A percentile compares a stretch with the other conserved stretches of the same genome.
phyloP scores from a whole-genome alignment of 331 rosid species.

The Acacia pycnantha region DNA sequence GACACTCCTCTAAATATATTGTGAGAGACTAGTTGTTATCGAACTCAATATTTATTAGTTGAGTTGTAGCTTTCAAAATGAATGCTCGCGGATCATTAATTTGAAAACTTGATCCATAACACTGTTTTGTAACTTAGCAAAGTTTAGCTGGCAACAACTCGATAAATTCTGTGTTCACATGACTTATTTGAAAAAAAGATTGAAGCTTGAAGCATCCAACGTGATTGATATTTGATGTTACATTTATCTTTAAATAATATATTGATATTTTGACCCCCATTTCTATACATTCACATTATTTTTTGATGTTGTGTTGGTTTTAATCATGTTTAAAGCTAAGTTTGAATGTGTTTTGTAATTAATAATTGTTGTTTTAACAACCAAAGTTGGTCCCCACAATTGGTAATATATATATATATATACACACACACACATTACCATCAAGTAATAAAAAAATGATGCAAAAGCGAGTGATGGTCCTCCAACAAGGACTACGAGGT shows the following conservation, averaged over 20 bases:
- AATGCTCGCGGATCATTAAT: neutral
- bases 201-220: neutral
- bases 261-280: neutral
- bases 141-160: neutral
- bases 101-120: neutral
- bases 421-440: no score
- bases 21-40: no score
- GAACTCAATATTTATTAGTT: no score
- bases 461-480: neutral
- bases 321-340: neutral
- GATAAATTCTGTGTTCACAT: neutral
- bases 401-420: neutral
- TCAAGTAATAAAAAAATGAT: neutral
- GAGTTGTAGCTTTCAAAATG: neutral
- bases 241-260: neutral
- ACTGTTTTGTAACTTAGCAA: neutral
- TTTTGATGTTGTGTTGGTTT: neutral
- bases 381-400: neutral
- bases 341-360: neutral
- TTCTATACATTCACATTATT: neutral
- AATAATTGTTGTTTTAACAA: neutral
- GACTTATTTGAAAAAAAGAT: neutral
- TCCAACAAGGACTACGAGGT: neutral
- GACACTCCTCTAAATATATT: no score
- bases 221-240: neutral